Evolutionary conservation across 2,329 filamentous ascomycete genomes (phyloP), one percentile per base, ranked within the genome.

Genomic region (Cadophora malorum): DNA sequence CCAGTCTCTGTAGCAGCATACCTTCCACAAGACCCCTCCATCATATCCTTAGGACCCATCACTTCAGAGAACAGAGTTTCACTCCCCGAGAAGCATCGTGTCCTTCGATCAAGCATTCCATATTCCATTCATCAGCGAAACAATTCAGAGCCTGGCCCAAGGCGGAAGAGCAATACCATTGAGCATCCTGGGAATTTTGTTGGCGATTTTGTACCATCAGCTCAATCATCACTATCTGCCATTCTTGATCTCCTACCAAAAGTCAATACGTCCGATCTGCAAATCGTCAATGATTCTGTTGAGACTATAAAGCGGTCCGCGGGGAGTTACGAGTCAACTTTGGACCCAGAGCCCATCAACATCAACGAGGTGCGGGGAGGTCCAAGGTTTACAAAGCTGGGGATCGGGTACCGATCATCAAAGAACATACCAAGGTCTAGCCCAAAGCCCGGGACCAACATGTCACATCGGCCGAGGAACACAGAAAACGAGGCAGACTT

Each of bases 31-130:
- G 55, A 67, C 23, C 53, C 35, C n/a, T 33, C 61, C 19, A 64
- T 67, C 8, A 64, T 64, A 25, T 64, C 61, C 2, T 47, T 67
- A 1, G 66, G 66, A 2, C 66, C 66, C 1, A 52, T 67, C 4
- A 67, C 66, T 23, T 67, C 61, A n/a, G 47, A 35, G 3, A 67
- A 67, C 9, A 61, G 55, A 41, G 25, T 67, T 12, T 5, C 33
- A 7, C 16, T 62, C 19, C 59, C 59, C n/a, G 41, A 50, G 23
- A 62, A 35, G 8, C 59, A 62, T 62, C 59, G 33, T 16, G 10
- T 49, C 5, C 25, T 62, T 10, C 59, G 16, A 33, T 35, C 23
- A 8, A 50, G 25, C 25, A 49, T 62, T 31, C 59, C 59, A 21
- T 47, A 62, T 33, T 31, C 59, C 19, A 23, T 62, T 23, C 59